phyloP scores from a whole-genome alignment of 176 grass and related monocot species.

The Triticum urartu region DNA sequence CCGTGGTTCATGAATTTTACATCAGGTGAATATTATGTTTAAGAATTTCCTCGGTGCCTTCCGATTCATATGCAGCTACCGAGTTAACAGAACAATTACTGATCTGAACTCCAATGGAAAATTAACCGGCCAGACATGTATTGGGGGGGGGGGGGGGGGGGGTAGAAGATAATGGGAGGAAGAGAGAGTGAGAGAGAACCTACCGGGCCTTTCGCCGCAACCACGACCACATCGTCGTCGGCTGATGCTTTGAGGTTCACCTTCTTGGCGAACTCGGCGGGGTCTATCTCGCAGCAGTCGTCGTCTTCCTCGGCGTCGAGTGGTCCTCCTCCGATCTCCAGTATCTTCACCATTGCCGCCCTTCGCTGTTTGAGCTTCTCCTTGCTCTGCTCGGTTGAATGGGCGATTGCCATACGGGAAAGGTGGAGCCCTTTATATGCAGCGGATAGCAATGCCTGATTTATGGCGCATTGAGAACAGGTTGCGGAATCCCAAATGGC shows the following conservation, averaged over 20 bases:
- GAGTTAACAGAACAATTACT: background rate
- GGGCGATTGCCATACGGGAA: background rate
- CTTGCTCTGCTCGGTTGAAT: background rate
- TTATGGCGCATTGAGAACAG: background rate
- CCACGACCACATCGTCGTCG: constrained; percentile 50
- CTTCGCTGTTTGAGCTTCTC: background rate
- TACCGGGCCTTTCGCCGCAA: constrained; percentile 50
- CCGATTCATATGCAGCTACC: background rate
- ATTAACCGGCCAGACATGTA: background rate
- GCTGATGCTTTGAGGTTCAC: constrained; percentile 20
- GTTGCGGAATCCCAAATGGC: constrained; percentile 32
- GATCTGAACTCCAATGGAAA: background rate
- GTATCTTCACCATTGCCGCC: constrained; percentile 22
- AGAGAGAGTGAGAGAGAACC: background rate
- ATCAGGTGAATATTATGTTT: background rate
- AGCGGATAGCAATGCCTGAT: constrained; percentile 12
- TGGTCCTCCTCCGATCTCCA: background rate
- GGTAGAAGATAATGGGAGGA: background rate
- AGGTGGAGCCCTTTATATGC: constrained; percentile 20
- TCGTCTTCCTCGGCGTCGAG: constrained; percentile 13
- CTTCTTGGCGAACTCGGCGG: constrained; percentile 37
- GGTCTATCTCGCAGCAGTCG: constrained; percentile 52
- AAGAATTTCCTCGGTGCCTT: background rate
- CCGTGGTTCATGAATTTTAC: background rate
- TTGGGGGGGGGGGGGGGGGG: background rate